Percentiles rank a stretch among this genome's conserved stretches.
phyloP scores from a whole-genome alignment of 257 asterid genomes.

The Scutellaria minor region DNA sequence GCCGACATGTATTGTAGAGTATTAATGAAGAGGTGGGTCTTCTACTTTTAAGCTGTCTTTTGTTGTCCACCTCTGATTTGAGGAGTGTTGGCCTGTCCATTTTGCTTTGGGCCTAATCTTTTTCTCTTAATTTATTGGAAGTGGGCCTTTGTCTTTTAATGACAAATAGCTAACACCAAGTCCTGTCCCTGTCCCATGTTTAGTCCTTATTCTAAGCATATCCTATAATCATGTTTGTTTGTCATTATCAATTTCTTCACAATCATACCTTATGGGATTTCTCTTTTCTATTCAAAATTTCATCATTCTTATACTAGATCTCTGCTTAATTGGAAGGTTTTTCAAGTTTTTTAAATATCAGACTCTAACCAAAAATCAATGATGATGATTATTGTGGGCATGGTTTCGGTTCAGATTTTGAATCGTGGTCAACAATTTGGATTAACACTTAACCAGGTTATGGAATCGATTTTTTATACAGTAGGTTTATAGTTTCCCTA shows the following conservation, averaged over 20 bases:
- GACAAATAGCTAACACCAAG: conserved; percentile 27
- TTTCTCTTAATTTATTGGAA: not conserved
- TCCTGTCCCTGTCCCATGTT: conserved; percentile 42
- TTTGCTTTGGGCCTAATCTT: conserved; percentile 32
- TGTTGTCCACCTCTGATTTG: conserved; percentile 36
- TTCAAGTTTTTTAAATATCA: not conserved
- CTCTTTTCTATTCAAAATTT: too few species aligned
- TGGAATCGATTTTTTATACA: too few species aligned
- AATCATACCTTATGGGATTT: not conserved
- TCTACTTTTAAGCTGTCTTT: conserved; percentile 18
- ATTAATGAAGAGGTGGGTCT: conserved; percentile 38
- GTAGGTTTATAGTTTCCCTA: too few species aligned
- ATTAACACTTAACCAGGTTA: too few species aligned
- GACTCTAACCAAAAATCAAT: too few species aligned
- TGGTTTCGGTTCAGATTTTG: too few species aligned
- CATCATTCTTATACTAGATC: not conserved
- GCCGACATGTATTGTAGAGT: conserved; percentile 37
- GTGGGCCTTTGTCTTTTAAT: conserved; percentile 38
- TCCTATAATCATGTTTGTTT: conserved; percentile 41
- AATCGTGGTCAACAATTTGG: too few species aligned
- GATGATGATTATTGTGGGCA: too few species aligned
- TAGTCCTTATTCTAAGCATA: conserved; percentile 37
- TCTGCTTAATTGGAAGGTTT: not conserved
- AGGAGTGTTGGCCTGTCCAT: conserved; percentile 32
- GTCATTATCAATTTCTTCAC: conserved; percentile 16